These are phyloP conservation scores for Gracilaria domingensis DNA, from an alignment of 23 red algal species.

Conservation along the genomic window DNA sequence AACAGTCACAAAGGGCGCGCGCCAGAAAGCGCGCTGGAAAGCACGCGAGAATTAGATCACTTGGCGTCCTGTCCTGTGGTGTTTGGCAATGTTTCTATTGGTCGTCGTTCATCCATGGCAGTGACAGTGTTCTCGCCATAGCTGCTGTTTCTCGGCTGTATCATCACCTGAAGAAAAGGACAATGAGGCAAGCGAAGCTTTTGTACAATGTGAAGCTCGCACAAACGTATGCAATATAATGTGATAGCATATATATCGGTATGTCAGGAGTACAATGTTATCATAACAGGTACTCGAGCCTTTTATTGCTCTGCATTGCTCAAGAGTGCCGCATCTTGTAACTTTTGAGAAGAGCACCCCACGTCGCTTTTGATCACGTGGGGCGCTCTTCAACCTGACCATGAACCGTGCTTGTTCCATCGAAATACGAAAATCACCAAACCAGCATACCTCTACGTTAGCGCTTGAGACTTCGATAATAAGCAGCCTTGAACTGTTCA, in stretches of 20 bases:
- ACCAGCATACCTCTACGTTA: background rate
- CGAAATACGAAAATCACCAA: background rate
- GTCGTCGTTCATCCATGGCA: background rate
- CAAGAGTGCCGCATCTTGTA: too few relatives aligned
- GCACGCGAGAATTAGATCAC: background rate
- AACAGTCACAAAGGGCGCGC: background rate
- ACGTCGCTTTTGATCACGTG: background rate
- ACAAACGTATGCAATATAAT: too few relatives aligned
- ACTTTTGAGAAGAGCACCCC: too few relatives aligned
- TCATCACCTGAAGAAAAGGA: background rate
- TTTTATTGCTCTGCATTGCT: background rate
- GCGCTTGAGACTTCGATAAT: conserved; percentile 30
- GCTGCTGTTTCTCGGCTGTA: background rate
- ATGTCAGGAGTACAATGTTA: too few relatives aligned
- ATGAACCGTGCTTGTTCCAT: background rate
- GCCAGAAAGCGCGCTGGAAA: background rate
- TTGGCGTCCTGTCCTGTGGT: background rate
- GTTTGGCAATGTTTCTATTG: too few relatives aligned
- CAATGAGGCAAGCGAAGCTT: background rate
- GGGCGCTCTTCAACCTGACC: background rate
- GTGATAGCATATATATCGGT: too few relatives aligned
- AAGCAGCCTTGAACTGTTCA: conserved; percentile 88
- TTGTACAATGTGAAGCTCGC: too few relatives aligned
- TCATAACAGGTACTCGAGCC: too few relatives aligned
- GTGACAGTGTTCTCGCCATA: background rate